Evolutionary conservation across 139 green algal genomes (phyloP).

Genomic region (Prasinococcaceae sp.): DNA sequence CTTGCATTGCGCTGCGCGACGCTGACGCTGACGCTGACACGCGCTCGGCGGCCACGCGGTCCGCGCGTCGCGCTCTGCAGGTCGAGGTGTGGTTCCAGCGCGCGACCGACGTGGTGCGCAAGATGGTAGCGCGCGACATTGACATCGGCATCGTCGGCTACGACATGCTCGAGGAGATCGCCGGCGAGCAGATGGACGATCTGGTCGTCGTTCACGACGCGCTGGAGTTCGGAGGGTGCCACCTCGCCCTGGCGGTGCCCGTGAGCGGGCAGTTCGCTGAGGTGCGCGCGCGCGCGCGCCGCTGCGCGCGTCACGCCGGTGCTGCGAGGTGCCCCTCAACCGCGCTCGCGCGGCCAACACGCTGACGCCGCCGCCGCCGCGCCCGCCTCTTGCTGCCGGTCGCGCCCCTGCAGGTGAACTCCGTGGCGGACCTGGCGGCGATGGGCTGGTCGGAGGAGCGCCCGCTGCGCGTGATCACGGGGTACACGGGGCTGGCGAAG

Average conservation of each 20-base stretch:
- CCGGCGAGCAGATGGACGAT: slow-evolving; percentile 29
- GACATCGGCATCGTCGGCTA: slow-evolving; percentile 94
- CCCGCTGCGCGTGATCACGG: slow-evolving; percentile 65
- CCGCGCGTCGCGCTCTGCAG: too few relatives aligned
- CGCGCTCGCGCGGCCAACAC: too few relatives aligned
- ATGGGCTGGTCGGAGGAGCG: slow-evolving; percentile 68
- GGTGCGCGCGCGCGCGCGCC: not conserved
- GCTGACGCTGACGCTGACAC: too few relatives aligned
- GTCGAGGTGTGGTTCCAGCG: slow-evolving; percentile 98
- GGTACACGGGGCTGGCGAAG: slow-evolving; percentile 46
- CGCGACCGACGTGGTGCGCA: slow-evolving; percentile 86
- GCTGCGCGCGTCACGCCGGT: not conserved
- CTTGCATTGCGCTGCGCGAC: too few relatives aligned
- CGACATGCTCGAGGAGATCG: slow-evolving; percentile 84
- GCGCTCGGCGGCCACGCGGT: too few relatives aligned
- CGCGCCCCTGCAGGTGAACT: too few relatives aligned
- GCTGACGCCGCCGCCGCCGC: too few relatives aligned
- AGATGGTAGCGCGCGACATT: slow-evolving; percentile 78
- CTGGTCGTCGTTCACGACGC: slow-evolving; percentile 81
- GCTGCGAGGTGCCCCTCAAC: too few relatives aligned
- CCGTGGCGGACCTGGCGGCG: slow-evolving; percentile 46
- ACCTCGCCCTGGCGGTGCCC: slow-evolving; percentile 83
- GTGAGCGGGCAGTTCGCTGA: slow-evolving; percentile 43
- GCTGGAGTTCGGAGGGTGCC: slow-evolving; percentile 82
- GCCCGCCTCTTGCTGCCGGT: too few relatives aligned